These are phyloP conservation scores for Aspergillus clavatus DNA, from an alignment of 2,329 filamentous ascomycete species.

Conservation along the genomic window DNA sequence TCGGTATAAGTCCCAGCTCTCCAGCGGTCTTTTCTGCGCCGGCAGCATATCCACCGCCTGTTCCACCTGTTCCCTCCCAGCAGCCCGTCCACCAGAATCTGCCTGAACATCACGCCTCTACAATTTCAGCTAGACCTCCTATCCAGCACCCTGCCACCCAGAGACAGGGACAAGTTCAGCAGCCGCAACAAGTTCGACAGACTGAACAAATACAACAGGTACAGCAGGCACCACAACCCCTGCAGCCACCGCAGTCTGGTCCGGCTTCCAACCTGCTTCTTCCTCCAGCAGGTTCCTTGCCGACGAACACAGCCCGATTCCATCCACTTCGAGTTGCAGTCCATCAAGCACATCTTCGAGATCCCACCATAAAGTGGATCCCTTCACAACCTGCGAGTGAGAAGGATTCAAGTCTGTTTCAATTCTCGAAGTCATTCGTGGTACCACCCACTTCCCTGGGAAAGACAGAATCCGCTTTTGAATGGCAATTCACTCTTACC, in stretches of 20 bases:
- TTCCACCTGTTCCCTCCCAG: background rate
- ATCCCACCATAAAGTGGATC: conserved; percentile 43
- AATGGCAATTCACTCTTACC: conserved; percentile 36
- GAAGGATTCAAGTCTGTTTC: conserved; percentile 30
- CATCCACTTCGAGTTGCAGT: conserved; percentile 48
- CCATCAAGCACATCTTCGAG: conserved; percentile 56
- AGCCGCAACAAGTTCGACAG: too few relatives aligned
- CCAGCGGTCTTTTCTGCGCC: background rate
- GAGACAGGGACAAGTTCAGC: too few relatives aligned
- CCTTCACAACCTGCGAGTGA: conserved; percentile 14
- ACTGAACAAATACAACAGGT: too few relatives aligned
- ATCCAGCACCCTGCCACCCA: background rate
- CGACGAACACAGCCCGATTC: conserved; percentile 38
- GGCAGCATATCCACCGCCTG: background rate
- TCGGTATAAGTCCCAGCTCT: background rate
- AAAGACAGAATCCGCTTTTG: conserved; percentile 20
- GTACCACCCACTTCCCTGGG: conserved; percentile 30
- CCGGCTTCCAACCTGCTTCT: conserved; percentile 23
- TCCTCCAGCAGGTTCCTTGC: conserved; percentile 30
- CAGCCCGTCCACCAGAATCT: background rate
- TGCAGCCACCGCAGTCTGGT: background rate
- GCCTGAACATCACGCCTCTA: background rate
- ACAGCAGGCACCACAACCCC: background rate
- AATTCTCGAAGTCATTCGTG: conserved; percentile 31
- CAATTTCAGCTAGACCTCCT: background rate